Evolutionary conservation across 139 green algal genomes (phyloP).

Genomic region (Nannochloris sp.): DNA sequence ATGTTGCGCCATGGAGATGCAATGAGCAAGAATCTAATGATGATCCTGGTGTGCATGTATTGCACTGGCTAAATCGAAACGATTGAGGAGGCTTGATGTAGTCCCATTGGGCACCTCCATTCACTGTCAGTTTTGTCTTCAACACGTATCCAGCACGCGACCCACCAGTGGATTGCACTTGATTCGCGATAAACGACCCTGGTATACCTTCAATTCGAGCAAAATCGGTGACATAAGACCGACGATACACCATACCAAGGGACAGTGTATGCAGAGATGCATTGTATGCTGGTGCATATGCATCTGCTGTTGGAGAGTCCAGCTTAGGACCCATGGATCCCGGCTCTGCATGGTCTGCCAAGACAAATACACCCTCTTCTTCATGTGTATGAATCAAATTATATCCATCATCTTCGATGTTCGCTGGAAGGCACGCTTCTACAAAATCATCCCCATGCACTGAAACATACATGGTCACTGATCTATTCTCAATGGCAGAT

Average conservation of each 20-base stretch:
- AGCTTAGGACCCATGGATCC: conserved; percentile 22
- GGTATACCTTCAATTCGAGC: conserved; percentile 60
- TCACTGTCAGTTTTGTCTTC: conserved; percentile 64
- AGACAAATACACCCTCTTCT: conserved; percentile 52
- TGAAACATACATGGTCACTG: conserved; percentile 38
- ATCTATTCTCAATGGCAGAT: conserved; percentile 19
- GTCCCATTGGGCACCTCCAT: conserved; percentile 71
- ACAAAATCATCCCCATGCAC: conserved; percentile 51
- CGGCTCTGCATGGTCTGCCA: conserved; percentile 51
- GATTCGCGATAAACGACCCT: background rate
- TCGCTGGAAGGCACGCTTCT: conserved; percentile 66
- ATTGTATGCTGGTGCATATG: conserved; percentile 64
- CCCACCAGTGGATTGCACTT: too few relatives aligned
- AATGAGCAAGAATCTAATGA: conserved; percentile 45
- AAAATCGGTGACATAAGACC: conserved; percentile 64
- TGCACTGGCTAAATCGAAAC: conserved; percentile 26
- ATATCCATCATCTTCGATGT: conserved; percentile 54
- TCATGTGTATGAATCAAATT: conserved; percentile 77
- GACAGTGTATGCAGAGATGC: conserved; percentile 64
- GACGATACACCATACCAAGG: conserved; percentile 55
- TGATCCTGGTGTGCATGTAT: conserved; percentile 24
- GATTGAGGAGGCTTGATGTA: conserved; percentile 31
- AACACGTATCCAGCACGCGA: conserved; percentile 1
- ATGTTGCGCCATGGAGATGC: conserved; percentile 70
- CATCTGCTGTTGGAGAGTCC: conserved; percentile 45